Percentiles rank a stretch among this genome's conserved stretches.
Evolutionary conservation across 140 eudicot genomes (phyloP).

Genomic region (Senecio squalidus): DNA sequence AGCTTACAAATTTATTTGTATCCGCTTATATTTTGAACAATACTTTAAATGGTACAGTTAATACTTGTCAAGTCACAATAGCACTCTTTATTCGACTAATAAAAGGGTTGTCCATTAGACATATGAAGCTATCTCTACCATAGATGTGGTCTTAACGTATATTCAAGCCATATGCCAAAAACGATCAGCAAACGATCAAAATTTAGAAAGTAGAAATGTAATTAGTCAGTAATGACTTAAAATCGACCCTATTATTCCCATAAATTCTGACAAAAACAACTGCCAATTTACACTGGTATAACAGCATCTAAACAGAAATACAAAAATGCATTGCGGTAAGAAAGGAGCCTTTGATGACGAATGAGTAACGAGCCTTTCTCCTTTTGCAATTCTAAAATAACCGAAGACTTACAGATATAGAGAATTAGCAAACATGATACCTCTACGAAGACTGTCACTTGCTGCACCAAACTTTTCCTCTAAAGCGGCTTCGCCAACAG

Average conservation of each 20-base stretch:
- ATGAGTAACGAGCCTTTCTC: too few species aligned
- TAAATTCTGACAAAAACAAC: conserved; percentile 1
- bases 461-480: conserved; percentile 84
- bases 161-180: neutral
- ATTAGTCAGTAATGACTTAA: conserved; percentile 3
- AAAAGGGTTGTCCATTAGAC: too few species aligned
- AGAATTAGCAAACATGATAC: conserved; percentile 97
- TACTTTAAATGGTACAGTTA: too few species aligned
- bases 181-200: neutral
- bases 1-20: too few species aligned
- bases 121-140: too few species aligned
- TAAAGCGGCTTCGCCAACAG: conserved; percentile 81
- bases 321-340: neutral
- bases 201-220: neutral
- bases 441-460: conserved; percentile 88
- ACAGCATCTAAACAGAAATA: neutral
- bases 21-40: too few species aligned
- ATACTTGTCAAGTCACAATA: too few species aligned
- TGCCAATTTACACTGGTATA: conserved; percentile 11
- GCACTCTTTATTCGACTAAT: too few species aligned
- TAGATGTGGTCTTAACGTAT: too few species aligned
- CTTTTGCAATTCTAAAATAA: neutral
- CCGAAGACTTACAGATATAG: conserved; percentile 38
- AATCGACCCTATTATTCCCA: neutral
- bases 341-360: too few species aligned